Base-by-base conservation (phyloP, 805 yeast species). In the Maudiozyma turicensis region DNA sequence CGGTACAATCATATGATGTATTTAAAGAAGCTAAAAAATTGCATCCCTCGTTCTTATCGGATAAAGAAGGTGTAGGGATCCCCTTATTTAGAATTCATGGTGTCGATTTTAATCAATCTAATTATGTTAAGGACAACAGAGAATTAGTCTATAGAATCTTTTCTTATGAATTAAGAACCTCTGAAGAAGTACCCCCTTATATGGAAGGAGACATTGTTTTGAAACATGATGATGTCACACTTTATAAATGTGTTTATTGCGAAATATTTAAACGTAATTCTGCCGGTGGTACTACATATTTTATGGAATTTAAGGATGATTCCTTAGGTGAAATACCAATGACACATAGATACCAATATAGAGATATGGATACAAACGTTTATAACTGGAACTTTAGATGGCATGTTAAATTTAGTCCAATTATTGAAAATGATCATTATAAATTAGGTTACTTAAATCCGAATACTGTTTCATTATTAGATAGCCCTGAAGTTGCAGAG, bases 21-120 rank as follows among this genome's bases (percentile, higher is more conserved):
- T 54, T 51, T 38, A 54, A 51, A 42, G 43, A 14, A 8, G 14
- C 15, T 15, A 38, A 38, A 38, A 38, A 38, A 38, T 15, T 38
- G 4, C 28, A 38, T 14, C 40, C 28, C 3, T 15, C 29, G 13
- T 38, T 38, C 9, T 28, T 38, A 8, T 6, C 14, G 2, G 40
- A 50, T 38, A 43, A 50, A 11, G 51, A 54, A 13, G 58, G 58
- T 28, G 51, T 53, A 11, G 58, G 58, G 7, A 43, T 53, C 7
- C 58, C 56, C 1, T 42, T 54, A 31, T 32, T 54, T 34, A 38
- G 29, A 11, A 38, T 38, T 20, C 29, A 15, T 8, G 20, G 29
- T 11, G 40, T 38, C 1, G 40, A 38, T n/a, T 38, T 14, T 14
- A 38, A 20, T 38, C 29, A 14, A 15, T 5, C 13, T 7, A 38